These are phyloP conservation scores for Parmales sp. DNA, from an alignment of 108 stramenopile species.

Conservation along the genomic window DNA sequence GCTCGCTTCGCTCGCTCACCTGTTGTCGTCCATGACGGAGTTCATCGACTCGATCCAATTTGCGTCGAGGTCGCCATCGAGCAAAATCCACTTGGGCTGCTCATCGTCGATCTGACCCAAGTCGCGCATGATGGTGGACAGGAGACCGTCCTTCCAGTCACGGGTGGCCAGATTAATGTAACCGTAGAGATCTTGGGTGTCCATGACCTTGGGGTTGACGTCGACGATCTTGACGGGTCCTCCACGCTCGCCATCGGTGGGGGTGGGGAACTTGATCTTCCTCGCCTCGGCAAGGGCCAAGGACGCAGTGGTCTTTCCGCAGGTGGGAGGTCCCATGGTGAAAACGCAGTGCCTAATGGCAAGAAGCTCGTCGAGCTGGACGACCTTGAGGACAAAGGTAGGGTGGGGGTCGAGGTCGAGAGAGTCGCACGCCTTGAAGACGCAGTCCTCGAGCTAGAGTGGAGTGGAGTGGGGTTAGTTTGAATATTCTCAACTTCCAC, in stretches of 20 bases:
- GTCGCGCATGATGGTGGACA: slow-evolving; percentile 55
- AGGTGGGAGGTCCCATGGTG: slow-evolving; percentile 53
- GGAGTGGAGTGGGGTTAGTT: slow-evolving; percentile 44
- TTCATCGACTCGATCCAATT: slow-evolving; percentile 70
- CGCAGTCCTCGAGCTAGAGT: slow-evolving; percentile 31
- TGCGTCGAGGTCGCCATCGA: slow-evolving; percentile 60
- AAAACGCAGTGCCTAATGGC: slow-evolving; percentile 57
- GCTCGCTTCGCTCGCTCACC: too few relatives aligned
- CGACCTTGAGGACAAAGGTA: slow-evolving; percentile 30
- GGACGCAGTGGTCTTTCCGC: slow-evolving; percentile 53
- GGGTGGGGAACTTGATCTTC: slow-evolving; percentile 5
- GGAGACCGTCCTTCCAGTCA: slow-evolving; percentile 64
- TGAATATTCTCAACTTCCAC: slow-evolving; percentile 39
- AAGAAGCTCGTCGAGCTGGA: slow-evolving; percentile 58
- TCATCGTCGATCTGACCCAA: slow-evolving; percentile 45
- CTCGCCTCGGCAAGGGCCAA: slow-evolving; percentile 36
- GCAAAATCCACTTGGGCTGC: slow-evolving; percentile 57
- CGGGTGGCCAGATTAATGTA: slow-evolving; percentile 49
- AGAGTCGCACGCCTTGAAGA: slow-evolving; percentile 15
- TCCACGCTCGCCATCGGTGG: slow-evolving; percentile 9
- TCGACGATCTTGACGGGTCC: slow-evolving; percentile 30
- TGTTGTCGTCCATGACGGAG: slow-evolving; percentile 66
- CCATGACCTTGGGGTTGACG: slow-evolving; percentile 56
- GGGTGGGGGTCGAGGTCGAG: slow-evolving; percentile 19
- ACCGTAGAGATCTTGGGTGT: slow-evolving; percentile 52